Conservation (phyloP, 495 filamentous ascomycete species). For the Annulohypoxylon stygium region DNA sequence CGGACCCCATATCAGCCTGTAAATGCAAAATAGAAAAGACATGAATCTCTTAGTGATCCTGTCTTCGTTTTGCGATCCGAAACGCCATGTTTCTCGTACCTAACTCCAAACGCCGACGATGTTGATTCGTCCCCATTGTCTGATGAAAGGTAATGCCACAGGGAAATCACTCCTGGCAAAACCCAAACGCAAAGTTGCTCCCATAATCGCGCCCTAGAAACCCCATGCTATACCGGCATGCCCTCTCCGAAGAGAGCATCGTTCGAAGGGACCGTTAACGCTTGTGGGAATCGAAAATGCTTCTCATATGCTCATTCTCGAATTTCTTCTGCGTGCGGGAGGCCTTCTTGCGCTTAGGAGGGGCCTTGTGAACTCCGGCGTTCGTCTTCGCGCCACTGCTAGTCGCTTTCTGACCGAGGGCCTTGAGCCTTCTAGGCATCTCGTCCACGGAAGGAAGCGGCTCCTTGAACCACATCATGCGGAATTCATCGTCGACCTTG, state of each 20-base stretch:
- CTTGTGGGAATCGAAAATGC: slow-evolving; percentile 84
- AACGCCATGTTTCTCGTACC: slow-evolving; percentile 25
- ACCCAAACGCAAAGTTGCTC: background rate
- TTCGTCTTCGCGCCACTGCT: slow-evolving; percentile 76
- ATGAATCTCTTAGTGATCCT: background rate
- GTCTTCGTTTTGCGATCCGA: slow-evolving; percentile 9
- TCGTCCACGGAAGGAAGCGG: slow-evolving; percentile 80
- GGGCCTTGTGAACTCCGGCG: slow-evolving; percentile 70
- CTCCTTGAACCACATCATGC: slow-evolving; percentile 83
- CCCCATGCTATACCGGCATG: too few relatives aligned
- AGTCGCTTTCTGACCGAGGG: slow-evolving; percentile 80
- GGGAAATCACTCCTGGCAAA: background rate
- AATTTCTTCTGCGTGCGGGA: slow-evolving; percentile 78
- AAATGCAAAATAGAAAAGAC: slow-evolving; percentile 10
- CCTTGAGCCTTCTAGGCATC: slow-evolving; percentile 79
- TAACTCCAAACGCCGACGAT: slow-evolving; percentile 35
- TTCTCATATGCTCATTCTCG: slow-evolving; percentile 93
- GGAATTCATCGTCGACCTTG: slow-evolving; percentile 84
- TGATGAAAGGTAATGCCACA: background rate
- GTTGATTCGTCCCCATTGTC: slow-evolving; percentile 3
- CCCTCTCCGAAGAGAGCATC: background rate
- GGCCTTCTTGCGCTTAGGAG: slow-evolving; percentile 78
- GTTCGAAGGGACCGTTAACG: slow-evolving; percentile 32
- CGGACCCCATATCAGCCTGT: background rate
- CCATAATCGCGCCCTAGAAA: background rate